Evolutionary conservation across 2,329 filamentous ascomycete genomes (phyloP), one percentile per base, ranked within the genome.

Genomic region (Exophiala viscosa): DNA sequence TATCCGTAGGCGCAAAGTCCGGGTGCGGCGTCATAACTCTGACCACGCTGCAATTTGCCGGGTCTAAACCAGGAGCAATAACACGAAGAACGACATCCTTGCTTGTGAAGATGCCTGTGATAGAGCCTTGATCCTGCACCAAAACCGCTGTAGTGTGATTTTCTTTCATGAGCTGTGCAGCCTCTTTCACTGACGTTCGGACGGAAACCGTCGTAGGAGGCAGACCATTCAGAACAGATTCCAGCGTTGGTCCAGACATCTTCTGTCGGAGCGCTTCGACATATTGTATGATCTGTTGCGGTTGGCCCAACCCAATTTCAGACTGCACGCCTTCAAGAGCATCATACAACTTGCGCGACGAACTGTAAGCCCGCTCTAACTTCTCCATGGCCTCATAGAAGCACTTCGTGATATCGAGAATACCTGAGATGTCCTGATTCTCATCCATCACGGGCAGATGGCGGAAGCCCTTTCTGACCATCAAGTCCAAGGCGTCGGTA

Each of bases 351-450:
- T 96, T 96, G 63, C 93, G 85, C n/a, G 93, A 99, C 13, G 93
- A 97, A 60, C 90, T 90, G 71, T 99, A 99, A 45, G 93, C 93
- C 46, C 93, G 87, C 77, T 99, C 93, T 55, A 99, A 77, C 78
- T 99, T 99, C 78, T 99, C 93, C 93, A 99, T 99, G 39, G 93
- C 93, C 73, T 99, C 93, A 73, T 99, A 99, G 73, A 99, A 99
- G 74, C 93, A 99, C 74, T 97, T 99, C 52, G 93, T 99, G 65
- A 99, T 99, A 72, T 99, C 93, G 49, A 99, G 77, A 62, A 99
- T 91, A 76, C 93, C 93, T 6, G 91, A 95, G 58, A 99, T 99
- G 67, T 99, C 92, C 73, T 99, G 93, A 71, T 99, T 97, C 77
- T 99, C 93, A 72, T 99, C 93, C 93, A 99, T 99, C 61, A 99